Evolutionary conservation across 306 rosid genomes (phyloP), one percentile per base, ranked within the genome.

Genomic region (Hippophae gyantsensis): DNA sequence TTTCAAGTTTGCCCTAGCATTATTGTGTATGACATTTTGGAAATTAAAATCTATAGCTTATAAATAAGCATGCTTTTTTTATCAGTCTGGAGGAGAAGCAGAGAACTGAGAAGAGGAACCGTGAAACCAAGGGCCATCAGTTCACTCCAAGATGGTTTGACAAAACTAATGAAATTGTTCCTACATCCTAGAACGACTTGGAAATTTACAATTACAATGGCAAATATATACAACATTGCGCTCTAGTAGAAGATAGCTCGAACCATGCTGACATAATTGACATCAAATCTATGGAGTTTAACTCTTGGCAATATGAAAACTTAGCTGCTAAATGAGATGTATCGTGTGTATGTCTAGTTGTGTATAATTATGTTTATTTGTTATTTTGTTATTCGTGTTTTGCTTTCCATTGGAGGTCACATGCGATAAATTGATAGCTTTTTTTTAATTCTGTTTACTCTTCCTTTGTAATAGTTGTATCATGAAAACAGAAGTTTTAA

Each of bases 111-210:
- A 90, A 87, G 90, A 79, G 74, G 78, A 71, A 56, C 18, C 72
- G 94, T 64, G 94, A 87, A 66, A 73, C 73, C 10, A 79, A 82
- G 54, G 84, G 79, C 44, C 66, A 81, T 43, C 60, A 69, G 60
- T 87, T 84, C 54, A 25, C 10, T 14, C 89, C 97, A 40, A 77
- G 83, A 64, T 90, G 96, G 97, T 90, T 87, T 75, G 90, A 90
- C 65, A 63, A 81, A 62, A 84, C 90, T 42, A 85, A 81, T 44
- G 95, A 90, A 64, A 81, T 82, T 63, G 61, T 87, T 43, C 4
- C 94, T 62, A 90, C 97, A 64, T 95, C 97, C 51, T 90, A 94
- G 97, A 95, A 94, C 42, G 94, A 90, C 60, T 72, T 87, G 81
- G 95, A 90, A 82, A 72, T 90, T 57, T 90, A 87, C 72, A 84